Conservation (phyloP, 2,329 filamentous ascomycete species). For the Sporothrix brunneoviolacea region DNA sequence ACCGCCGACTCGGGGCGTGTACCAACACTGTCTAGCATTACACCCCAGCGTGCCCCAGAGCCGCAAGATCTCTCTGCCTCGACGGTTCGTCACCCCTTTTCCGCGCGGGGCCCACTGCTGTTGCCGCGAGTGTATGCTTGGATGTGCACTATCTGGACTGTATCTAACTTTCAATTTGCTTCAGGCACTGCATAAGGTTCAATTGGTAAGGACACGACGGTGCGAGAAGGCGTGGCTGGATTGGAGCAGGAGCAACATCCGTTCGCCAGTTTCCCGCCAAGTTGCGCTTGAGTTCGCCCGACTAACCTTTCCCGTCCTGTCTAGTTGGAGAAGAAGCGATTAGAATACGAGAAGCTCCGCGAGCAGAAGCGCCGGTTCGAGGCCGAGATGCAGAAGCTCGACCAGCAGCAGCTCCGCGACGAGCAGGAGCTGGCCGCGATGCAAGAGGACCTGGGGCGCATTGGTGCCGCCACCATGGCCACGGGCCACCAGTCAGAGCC, state of each 20-base stretch:
- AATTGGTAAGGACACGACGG: conserved; percentile 71
- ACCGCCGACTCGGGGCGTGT: conserved; percentile 85
- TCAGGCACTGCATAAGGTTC: conserved; percentile 64
- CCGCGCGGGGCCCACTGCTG: not conserved
- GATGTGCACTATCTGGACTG: no score
- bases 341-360: conserved; percentile 84
- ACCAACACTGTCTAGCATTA: conserved; percentile 64
- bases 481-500: conserved; percentile 85
- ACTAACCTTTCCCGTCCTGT: not conserved
- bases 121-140: no score
- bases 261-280: no score
- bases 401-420: conserved; percentile 75
- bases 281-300: no score
- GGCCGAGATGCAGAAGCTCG: conserved; percentile 83
- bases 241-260: no score
- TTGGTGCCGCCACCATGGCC: conserved; percentile 34
- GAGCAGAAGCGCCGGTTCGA: conserved; percentile 87
- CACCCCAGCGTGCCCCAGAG: conserved; percentile 43
- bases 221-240: no score
- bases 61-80: conserved; percentile 42
- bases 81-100: conserved; percentile 20
- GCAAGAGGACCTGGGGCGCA: conserved; percentile 66
- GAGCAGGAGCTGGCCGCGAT: conserved; percentile 80
- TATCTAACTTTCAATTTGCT: conserved; percentile 16
- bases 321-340: conserved; percentile 87